Conservation (phyloP, 768 basidiomycete genomes). For the Suillus cothurnatus region DNA sequence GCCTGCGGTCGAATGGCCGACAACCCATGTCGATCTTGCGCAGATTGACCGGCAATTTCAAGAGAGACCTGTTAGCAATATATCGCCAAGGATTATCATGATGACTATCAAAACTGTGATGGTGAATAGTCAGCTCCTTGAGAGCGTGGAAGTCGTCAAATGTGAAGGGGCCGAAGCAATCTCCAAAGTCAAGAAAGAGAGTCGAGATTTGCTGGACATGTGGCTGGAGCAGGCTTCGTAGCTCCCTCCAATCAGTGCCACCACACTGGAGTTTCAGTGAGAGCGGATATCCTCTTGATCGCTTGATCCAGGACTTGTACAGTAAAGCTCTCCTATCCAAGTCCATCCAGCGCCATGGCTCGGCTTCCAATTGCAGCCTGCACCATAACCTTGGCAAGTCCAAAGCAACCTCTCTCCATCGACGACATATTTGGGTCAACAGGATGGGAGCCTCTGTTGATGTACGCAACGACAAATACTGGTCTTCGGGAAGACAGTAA, state of each 20-base stretch:
- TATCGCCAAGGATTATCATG: fast-evolving
- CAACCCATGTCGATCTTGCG: not conserved
- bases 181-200: not conserved
- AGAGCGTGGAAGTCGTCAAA: slow-evolving; percentile 16
- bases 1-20: fast-evolving
- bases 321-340: slow-evolving; percentile 1
- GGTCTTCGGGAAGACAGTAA: slow-evolving; percentile 33
- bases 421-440: slow-evolving; percentile 41
- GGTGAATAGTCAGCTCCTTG: slow-evolving; percentile 19
- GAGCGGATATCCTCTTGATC: not conserved
- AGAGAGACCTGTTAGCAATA: not conserved
- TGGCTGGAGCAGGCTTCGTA: slow-evolving; percentile 16
- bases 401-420: slow-evolving; percentile 44
- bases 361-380: slow-evolving; percentile 34
- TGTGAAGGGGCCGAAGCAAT: not conserved
- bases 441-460: slow-evolving; percentile 36
- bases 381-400: slow-evolving; percentile 50
- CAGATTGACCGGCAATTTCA: slow-evolving; percentile 11
- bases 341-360: too few relatives aligned
- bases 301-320: not conserved
- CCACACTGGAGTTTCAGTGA: not conserved
- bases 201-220: slow-evolving; percentile 15
- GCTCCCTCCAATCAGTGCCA: not conserved
- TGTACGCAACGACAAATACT: slow-evolving; percentile 28
- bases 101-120: too few relatives aligned